Percentiles rank a stretch among this genome's conserved stretches.
Conservation (phyloP, 2,329 filamentous ascomycete species). For the Paracoccidioides brasiliensis region DNA sequence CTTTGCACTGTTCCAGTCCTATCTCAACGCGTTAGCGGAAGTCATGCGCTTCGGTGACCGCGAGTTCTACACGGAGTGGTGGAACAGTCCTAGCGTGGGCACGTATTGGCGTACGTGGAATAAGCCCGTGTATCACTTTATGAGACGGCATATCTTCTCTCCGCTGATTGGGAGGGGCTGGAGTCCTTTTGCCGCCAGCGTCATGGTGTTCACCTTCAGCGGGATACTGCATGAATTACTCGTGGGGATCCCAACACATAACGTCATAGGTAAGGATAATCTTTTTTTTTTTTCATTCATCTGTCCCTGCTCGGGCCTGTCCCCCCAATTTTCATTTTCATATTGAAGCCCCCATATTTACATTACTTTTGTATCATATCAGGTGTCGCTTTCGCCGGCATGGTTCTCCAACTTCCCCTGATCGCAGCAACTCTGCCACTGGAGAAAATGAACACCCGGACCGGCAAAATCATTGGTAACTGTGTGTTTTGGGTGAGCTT, state of each 20-base stretch:
- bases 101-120: conserved; percentile 96
- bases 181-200: conserved; percentile 55
- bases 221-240: conserved; percentile 83
- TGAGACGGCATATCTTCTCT: conserved; percentile 85
- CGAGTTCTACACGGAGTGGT: conserved; percentile 96
- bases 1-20: conserved; percentile 89
- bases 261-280: conserved; percentile 57
- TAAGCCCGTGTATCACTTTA: conserved; percentile 92
- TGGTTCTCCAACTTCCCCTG: conserved; percentile 84
- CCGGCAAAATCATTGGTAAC: conserved; percentile 73
- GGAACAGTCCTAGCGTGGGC: conserved; percentile 79
- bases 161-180: conserved; percentile 78
- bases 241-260: conserved; percentile 89
- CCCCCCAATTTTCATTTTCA: background rate
- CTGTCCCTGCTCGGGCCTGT: no score
- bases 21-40: conserved; percentile 82
- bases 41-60: conserved; percentile 81
- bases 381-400: conserved; percentile 86
- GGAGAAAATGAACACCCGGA: conserved; percentile 62
- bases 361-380: background rate
- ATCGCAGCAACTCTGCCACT: conserved; percentile 69
- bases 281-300: background rate
- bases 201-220: conserved; percentile 76
- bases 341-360: background rate
- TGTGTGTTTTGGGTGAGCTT: conserved; percentile 95